These are phyloP conservation scores for Flaveria sonorensis DNA, from an alignment of 129 eudicot species.

Conservation along the genomic window DNA sequence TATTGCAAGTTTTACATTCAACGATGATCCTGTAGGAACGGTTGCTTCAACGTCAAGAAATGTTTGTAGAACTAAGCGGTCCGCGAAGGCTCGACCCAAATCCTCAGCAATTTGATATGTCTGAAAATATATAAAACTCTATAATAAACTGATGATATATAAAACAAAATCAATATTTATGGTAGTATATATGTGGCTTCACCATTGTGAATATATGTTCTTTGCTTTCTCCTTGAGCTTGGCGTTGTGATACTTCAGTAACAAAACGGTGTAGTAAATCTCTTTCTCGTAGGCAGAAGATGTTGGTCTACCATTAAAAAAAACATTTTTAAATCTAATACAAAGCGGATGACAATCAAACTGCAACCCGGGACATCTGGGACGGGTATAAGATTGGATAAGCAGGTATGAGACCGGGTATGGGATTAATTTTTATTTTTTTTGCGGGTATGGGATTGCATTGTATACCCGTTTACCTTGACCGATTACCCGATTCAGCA, in stretches of 20 bases:
- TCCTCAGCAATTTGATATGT: slow-evolving; percentile 90
- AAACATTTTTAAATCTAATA: not conserved
- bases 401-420: no score
- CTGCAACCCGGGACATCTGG: no score
- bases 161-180: not conserved
- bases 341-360: no score
- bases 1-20: slow-evolving; percentile 51
- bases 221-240: slow-evolving; percentile 71
- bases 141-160: not conserved
- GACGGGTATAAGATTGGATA: no score
- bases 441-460: no score
- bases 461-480: no score
- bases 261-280: slow-evolving; percentile 77
- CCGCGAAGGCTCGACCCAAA: slow-evolving; percentile 88
- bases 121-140: slow-evolving; percentile 31
- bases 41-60: slow-evolving; percentile 72
- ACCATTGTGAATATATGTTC: slow-evolving; percentile 75
- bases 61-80: slow-evolving; percentile 61
- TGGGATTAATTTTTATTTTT: no score
- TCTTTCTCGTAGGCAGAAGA: slow-evolving; percentile 76
- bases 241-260: slow-evolving; percentile 58
- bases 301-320: slow-evolving; percentile 50
- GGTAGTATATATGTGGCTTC: not conserved
- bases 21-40: slow-evolving; percentile 48
- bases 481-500: no score